Evolutionary conservation across 345 rosid species (phyloP), one percentile per base, ranked within the genome.

Genomic region (Cardamine occulta): DNA sequence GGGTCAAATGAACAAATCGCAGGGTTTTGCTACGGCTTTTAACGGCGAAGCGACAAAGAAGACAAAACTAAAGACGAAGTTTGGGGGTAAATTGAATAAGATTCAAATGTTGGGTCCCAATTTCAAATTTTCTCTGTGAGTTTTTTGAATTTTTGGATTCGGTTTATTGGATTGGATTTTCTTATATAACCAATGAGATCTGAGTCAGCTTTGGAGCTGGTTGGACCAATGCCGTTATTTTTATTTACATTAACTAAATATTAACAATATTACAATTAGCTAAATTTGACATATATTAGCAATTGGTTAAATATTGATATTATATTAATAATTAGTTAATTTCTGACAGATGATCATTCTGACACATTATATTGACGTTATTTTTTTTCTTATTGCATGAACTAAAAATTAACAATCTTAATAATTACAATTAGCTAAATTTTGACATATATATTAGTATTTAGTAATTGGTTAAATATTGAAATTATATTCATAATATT

Each of bases 91-190:
- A 31, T 31, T 28, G 40, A 24, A 31, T 19, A 44, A 57, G 1
- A 10, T 77, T 78, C 42, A 78, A 78, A 78, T 51, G 60, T 72
- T 66, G 68, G 81, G 73, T 74, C 73, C 81, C 69, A 72, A 49
- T 65, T 65, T 48, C 17, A 14, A 14, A 44, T 23, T 44, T 63
- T 28, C 5, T 21, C 5, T 66, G 3, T 44, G 19, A n/a, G 51
- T 29, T 24, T 17, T 60, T 59, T 34, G 31, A 21, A 23, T 0
- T n/a, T 26, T n/a, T 52, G 7, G 13, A 57, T 45, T 6, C 3
- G 5, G 21, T 72, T 18, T 24, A 8, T 26, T 63, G 8, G 52
- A 17, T 49, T n/a, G 23, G 23, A 21, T 21, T 26, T 2, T 40
- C 62, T 73, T 34, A 23, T 71, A 59, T 59, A 45, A 52, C 34